These are phyloP conservation scores for Cetradonia linearis DNA, from an alignment of 495 filamentous ascomycete species.

Conservation along the genomic window DNA sequence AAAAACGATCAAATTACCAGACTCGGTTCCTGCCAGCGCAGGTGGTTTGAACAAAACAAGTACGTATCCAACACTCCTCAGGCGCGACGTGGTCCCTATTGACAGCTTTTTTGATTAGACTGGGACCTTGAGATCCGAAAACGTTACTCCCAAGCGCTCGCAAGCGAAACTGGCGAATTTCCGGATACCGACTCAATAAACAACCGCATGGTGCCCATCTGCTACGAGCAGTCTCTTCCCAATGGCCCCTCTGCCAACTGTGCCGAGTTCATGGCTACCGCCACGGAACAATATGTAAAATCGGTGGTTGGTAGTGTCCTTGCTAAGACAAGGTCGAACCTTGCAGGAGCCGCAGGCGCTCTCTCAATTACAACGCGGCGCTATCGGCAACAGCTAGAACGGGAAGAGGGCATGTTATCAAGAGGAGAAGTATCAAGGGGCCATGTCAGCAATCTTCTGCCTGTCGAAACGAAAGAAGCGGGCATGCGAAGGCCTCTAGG, in stretches of 20 bases:
- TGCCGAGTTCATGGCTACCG: slow-evolving; percentile 78
- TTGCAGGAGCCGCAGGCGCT: slow-evolving; percentile 56
- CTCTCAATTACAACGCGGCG: slow-evolving; percentile 50
- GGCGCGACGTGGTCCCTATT: background rate
- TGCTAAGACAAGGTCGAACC: slow-evolving; percentile 67
- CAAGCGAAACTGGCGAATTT: slow-evolving; percentile 85
- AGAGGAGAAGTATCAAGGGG: slow-evolving; percentile 61
- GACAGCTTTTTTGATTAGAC: slow-evolving; percentile 37
- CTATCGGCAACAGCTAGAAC: slow-evolving; percentile 60
- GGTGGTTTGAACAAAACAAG: slow-evolving; percentile 81
- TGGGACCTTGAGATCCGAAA: slow-evolving; percentile 89
- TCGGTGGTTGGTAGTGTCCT: slow-evolving; percentile 73
- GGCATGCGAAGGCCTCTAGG: slow-evolving; percentile 47
- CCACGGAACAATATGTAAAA: slow-evolving; percentile 86
- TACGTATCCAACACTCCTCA: slow-evolving; percentile 31
- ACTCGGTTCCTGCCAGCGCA: slow-evolving; percentile 70
- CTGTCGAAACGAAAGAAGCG: slow-evolving; percentile 61
- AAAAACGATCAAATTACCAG: slow-evolving; percentile 56
- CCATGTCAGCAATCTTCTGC: slow-evolving; percentile 55
- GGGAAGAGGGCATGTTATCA: slow-evolving; percentile 58
- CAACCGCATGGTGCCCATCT: slow-evolving; percentile 83
- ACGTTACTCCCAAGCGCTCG: slow-evolving; percentile 78
- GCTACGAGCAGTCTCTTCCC: slow-evolving; percentile 82
- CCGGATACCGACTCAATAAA: slow-evolving; percentile 71
- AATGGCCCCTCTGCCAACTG: slow-evolving; percentile 60